Percentiles rank a stretch among this genome's conserved stretches.
These are phyloP conservation scores for Podospora anserina DNA, from an alignment of 495 filamentous ascomycete species.

Conservation along the genomic window DNA sequence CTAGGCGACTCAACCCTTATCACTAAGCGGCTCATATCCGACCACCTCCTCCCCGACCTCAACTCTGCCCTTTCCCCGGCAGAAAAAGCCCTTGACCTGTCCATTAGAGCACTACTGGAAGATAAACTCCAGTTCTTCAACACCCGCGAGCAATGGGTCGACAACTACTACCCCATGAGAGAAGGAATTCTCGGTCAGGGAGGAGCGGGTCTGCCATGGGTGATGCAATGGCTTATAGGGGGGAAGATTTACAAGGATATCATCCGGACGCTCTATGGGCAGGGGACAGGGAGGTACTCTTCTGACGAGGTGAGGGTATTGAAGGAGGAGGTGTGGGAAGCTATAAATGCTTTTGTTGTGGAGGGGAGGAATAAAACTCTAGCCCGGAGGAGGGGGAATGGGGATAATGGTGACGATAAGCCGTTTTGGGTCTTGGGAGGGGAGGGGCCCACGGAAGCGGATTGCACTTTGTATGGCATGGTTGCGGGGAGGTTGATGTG, in stretches of 20 bases:
- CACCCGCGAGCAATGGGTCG: slow-evolving; percentile 50
- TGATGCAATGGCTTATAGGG: slow-evolving; percentile 53
- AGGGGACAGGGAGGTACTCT: slow-evolving; percentile 53
- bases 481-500: slow-evolving; percentile 49
- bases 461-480: slow-evolving; percentile 57
- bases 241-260: slow-evolving; percentile 46
- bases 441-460: slow-evolving; percentile 53
- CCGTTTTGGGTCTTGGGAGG: slow-evolving; percentile 60
- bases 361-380: slow-evolving; percentile 5
- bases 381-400: slow-evolving; percentile 14
- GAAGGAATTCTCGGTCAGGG: slow-evolving; percentile 40
- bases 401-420: slow-evolving; percentile 15
- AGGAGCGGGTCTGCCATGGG: slow-evolving; percentile 44
- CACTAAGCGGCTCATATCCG: slow-evolving; percentile 39
- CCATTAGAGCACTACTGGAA: slow-evolving; percentile 54
- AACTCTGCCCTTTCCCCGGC: slow-evolving; percentile 39
- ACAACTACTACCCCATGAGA: slow-evolving; percentile 63
- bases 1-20: slow-evolving; percentile 57
- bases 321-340: slow-evolving; percentile 52
- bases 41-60: slow-evolving; percentile 45
- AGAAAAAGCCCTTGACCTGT: slow-evolving; percentile 48
- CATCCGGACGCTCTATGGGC: slow-evolving; percentile 46
- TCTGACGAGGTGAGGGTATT: slow-evolving; percentile 47
- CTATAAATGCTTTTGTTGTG: slow-evolving; percentile 38
- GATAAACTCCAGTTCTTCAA: slow-evolving; percentile 58